Conservation (phyloP, 345 rosid genomes). For the Sonneratia caseolaris region DNA sequence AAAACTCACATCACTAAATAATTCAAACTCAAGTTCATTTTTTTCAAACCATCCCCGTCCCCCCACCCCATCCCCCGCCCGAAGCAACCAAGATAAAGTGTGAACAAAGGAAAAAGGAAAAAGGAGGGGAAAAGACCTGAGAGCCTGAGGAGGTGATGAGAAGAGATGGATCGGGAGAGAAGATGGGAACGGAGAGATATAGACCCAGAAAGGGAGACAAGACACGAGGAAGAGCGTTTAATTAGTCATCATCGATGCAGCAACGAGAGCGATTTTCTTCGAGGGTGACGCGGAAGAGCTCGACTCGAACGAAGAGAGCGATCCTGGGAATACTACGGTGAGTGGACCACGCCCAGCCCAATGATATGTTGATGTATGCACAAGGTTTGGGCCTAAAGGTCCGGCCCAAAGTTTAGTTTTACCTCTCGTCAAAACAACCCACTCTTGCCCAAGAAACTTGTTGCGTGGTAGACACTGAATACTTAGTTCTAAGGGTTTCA, state of each 20-base stretch:
- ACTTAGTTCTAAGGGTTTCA: no score
- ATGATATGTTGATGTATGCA: neutral
- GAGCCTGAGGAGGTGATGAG: neutral
- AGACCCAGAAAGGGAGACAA: neutral
- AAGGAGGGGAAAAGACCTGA: conserved; percentile 5
- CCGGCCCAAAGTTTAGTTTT: no score
- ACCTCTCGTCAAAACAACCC: no score
- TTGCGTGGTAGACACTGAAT: no score
- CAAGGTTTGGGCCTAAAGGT: no score
- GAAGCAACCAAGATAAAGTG: neutral
- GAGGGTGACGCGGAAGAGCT: neutral
- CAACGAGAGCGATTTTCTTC: neutral
- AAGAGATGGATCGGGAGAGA: neutral
- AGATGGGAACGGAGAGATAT: neutral
- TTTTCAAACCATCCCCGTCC: no score
- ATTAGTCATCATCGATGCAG: conserved; percentile 2
- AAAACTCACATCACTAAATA: neutral
- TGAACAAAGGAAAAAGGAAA: neutral
- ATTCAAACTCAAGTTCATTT: neutral
- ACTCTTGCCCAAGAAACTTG: no score
- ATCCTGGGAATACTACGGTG: no score
- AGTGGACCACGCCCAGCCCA: neutral
- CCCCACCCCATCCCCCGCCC: neutral
- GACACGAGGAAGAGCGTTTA: neutral
- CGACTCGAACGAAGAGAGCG: neutral